Evolutionary conservation across 1,284 basidiomycete species (phyloP).

Genomic region (Pseudozyma flocculosa): DNA sequence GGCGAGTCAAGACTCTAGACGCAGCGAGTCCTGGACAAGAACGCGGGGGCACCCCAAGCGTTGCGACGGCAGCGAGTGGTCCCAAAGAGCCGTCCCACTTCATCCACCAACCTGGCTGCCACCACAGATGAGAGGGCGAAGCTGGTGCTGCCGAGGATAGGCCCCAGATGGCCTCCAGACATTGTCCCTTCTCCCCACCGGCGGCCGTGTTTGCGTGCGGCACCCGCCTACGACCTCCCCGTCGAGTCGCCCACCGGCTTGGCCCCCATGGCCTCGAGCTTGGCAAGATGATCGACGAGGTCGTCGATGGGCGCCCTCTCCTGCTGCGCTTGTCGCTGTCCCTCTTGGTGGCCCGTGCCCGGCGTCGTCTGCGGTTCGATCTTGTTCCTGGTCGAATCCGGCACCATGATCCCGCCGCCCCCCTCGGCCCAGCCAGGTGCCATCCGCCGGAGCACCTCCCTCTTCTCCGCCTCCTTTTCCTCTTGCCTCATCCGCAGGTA

Average conservation of each 20-base stretch:
- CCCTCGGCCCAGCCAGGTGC: conserved; percentile 23
- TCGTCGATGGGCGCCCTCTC: conserved; percentile 31
- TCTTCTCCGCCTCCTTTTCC: conserved; percentile 10
- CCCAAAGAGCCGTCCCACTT: too few relatives aligned
- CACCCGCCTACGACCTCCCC: neutral
- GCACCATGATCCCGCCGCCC: conserved; percentile 12
- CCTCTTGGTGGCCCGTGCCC: neutral
- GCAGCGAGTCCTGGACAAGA: too few relatives aligned
- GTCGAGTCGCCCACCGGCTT: neutral
- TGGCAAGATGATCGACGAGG: conserved; percentile 29
- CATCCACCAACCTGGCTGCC: too few relatives aligned
- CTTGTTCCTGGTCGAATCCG: conserved; percentile 3
- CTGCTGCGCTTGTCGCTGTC: conserved; percentile 6
- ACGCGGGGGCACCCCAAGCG: too few relatives aligned
- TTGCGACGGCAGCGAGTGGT: too few relatives aligned
- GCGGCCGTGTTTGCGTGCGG: too few relatives aligned
- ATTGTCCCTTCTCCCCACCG: too few relatives aligned
- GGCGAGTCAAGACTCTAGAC: too few relatives aligned
- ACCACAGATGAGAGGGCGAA: too few relatives aligned
- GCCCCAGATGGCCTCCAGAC: too few relatives aligned
- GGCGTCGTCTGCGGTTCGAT: too few relatives aligned
- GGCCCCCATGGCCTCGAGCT: conserved; percentile 18
- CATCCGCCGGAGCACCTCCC: conserved; percentile 13
- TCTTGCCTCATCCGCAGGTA: conserved; percentile 18
- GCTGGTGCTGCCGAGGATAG: too few relatives aligned